Base-by-base conservation (phyloP, 805 yeast species). In the Metschnikowia picachoensis region DNA sequence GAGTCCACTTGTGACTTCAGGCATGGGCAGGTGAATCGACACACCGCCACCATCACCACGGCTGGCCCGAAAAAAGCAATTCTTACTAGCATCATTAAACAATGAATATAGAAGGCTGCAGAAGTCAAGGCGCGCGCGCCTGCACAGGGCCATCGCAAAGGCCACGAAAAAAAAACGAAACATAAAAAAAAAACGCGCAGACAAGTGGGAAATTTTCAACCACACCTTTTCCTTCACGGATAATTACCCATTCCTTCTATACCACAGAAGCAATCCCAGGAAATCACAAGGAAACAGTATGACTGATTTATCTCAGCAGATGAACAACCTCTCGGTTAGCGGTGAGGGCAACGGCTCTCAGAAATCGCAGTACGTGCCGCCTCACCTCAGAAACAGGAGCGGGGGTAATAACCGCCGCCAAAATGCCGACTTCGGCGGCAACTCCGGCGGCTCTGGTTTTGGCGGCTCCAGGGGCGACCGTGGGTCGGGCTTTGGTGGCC, bases 301-400 rank as follows among this genome's bases (percentile, higher is more conserved):
- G 85, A 67, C 84, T 60, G 82, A 80, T 62, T 67, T 81, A 62
- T 70, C 79, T 57, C 72, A 76, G 64, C 74, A 77, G 60, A 70
- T 81, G 76, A 74, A 75, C 66, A 74, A 79, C 60, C 73, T 81
- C 58, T 76, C 73, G 60, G 74, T 80, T 52, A 65, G 68, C 59
- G 74, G 64, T 46, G 63, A 58, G 48, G 64, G 51, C 35, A 53
- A 59, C 44, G 61, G 70, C 37, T 43, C 50, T 40, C 32, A 51
- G 20, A 15, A 41, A 50, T 45, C 59, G 41, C 57, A 51, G 34
- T 61, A 61, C 54, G 64, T 61, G 30, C 66, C 66, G n/a, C 66
- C 66, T 32, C 62, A 60, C 50, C 70, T 53, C 47, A 64, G 70
- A 50, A 65, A 69, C 52, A 59, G 66, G 41, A 57, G 65, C 47